Evolutionary conservation across 805 yeast species (phyloP), one percentile per base, ranked within the genome.

Genomic region (Candida nanaspora): DNA sequence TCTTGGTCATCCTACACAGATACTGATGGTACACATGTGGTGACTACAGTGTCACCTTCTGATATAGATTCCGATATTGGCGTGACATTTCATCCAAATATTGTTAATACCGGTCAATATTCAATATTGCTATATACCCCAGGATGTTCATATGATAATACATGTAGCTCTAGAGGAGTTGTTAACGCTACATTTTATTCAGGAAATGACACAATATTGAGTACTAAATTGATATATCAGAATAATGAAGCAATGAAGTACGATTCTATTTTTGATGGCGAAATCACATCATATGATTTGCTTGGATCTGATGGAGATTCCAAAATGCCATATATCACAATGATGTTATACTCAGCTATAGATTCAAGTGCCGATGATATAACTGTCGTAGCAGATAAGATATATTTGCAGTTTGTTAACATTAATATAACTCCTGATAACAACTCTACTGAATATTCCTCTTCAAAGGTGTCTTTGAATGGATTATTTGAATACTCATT

Each of bases 401-500:
- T 82, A 6, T 69, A 66, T 27, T 70, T 80, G 1, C 63, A 68
- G 35, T 68, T 78, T 39, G 63, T 68, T 2, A 46, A 51, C 32
- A 48, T 65, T 6, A 59, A 63, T 20, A 44, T 49, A 29, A 41
- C 48, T 13, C 33, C 43, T 6, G 23, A 33, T 18, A 31, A 33
- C 10, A 38, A 40, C 11, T 28, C 35, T 8, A 35, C 25, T 18
- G 15, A 30, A 23, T 8, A 20, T n/a, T 11, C 4, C 13, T 33
- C 22, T 28, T 16, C 46, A 7, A 41, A 40, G 18, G 42, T 78
- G 27, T 53, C 68, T 2, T 57, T 89, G 38, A 83, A 85, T 57
- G 95, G 95, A 9, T 51, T 91, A 18, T 86, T 91, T 54, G 96
- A 91, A 62, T 93, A 82, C 59, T 79, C 86, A 1, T 62, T 79